Base-by-base conservation (phyloP, 2,329 filamentous ascomycete genomes). In the Sporothrix inflata region DNA sequence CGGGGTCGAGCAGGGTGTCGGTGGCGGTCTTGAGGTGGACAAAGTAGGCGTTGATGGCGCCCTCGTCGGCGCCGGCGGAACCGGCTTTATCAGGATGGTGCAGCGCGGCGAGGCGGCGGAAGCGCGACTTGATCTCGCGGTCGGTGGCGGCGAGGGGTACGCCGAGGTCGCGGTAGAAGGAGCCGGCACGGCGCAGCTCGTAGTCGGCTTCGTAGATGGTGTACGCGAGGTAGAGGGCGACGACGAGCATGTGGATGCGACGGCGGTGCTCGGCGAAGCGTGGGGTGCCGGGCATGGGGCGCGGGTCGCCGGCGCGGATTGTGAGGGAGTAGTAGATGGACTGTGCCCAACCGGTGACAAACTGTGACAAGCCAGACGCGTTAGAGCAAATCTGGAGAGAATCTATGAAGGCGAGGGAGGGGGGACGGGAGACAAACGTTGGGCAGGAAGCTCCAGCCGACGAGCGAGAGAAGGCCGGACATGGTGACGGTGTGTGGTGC, bases 151-250 rank as follows among this genome's bases (percentile, higher is more conserved):
- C 81, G 49, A 91, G 85, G 14, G 90, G 84, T 0, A 98, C 87
- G 47, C 89, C 89, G 0, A 99, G 88, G 75, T 91, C 87, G 63
- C 88, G 85, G 83, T 98, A 98, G 83, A 92, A 97, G 80, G 93
- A 90, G 21, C 91, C 90, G 1, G 86, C 84, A 60, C 86, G 84
- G 74, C 89, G 91, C 38, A 97, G 86, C 75, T 93, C 90, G 83
- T 92, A 90, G 85, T 97, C 93, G 78, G 94, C 92, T 83, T 98
- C 95, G 83, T 94, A 96, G 77, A 98, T 89, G 63, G 94, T 97
- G 85, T 97, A 98, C 75, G 91, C 83, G 49, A 98, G 92, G 83
- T 98, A 99, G 74, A 88, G 83, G 66, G 91, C 85, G 68, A 98
- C 91, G 78, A 98, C 93, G 76, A 91, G 84, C 79, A 95, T 91